Percentiles rank a stretch among this genome's conserved stretches.
Conservation (phyloP, 257 asterid species). For the Lavandula angustifolia region DNA sequence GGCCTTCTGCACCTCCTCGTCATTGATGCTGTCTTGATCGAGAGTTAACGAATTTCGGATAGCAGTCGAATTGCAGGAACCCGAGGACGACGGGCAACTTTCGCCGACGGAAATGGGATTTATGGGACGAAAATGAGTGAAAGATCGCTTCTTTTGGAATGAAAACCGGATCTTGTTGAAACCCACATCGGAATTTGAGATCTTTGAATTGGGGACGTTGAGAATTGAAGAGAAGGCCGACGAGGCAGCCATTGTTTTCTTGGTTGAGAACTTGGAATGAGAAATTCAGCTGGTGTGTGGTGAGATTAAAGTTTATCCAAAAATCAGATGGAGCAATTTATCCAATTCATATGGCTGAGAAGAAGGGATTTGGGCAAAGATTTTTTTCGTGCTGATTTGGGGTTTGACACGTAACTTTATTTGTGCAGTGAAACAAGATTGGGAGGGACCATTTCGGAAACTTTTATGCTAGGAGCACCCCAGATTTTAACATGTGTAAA, state of each 20-base stretch:
- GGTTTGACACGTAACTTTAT: slow-evolving; percentile 30
- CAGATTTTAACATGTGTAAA: too few relatives aligned
- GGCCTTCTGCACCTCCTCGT: slow-evolving; percentile 32
- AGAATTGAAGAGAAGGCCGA: slow-evolving; percentile 47
- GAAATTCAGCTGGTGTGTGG: slow-evolving; percentile 29
- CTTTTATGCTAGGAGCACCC: too few relatives aligned
- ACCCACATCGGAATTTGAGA: slow-evolving; percentile 44
- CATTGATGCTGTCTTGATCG: slow-evolving; percentile 40
- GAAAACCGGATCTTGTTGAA: slow-evolving; percentile 28
- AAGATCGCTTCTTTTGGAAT: slow-evolving; percentile 31
- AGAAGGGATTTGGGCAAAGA: slow-evolving; percentile 16
- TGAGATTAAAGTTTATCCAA: slow-evolving; percentile 26
- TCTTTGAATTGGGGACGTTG: slow-evolving; percentile 51
- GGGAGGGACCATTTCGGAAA: too few relatives aligned
- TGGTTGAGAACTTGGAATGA: not conserved
- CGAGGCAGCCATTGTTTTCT: slow-evolving; percentile 38
- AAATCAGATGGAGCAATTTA: slow-evolving; percentile 13
- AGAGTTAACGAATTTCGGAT: slow-evolving; percentile 34
- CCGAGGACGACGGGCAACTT: slow-evolving; percentile 33
- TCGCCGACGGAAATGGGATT: slow-evolving; percentile 43
- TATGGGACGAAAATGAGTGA: slow-evolving; percentile 16
- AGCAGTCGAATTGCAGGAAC: slow-evolving; percentile 35
- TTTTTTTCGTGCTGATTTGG: slow-evolving; percentile 20
- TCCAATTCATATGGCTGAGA: slow-evolving; percentile 43
- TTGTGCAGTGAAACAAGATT: not conserved